Evolutionary conservation across 257 asterid genomes (phyloP), one percentile per base, ranked within the genome.

Genomic region (Misopates orontium): DNA sequence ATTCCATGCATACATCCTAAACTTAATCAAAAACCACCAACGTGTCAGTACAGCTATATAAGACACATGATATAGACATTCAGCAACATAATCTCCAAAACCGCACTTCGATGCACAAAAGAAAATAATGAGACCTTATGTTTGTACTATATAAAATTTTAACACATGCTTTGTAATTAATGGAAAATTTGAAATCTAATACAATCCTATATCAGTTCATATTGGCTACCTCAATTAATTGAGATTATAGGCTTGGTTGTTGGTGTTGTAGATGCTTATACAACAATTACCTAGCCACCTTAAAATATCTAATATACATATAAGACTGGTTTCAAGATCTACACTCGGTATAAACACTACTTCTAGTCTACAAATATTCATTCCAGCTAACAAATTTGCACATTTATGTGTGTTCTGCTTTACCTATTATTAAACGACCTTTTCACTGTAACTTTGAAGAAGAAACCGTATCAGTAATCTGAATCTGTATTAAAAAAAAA

Each of bases 401-500:
- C 16, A 20, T 50, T 56, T 55, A 54, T 32, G 14, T 21, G 62
- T 5, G 44, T 61, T 3, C 42, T 53, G 24, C 20, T 32, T 8
- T 48, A 12, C 51, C 19, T 55, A 25, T 25, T 47, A 16, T 41
- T 18, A 28, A 21, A 39, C 4, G 0, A 48, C 23, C 56, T 45
- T 47, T 23, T 8, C 23, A 54, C 5, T 42, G 13, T 21, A 56
- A n/a, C 44, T 14, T 56, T 17, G 2, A 23, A 9, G 11, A 56
- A 23, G 14, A 36, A 63, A 18, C 16, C 22, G 56, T 52, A 24
- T 40, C 21, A 53, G 7, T 64, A 21, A 52, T 21, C 31, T 25
- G 49, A 58, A 63, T 53, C 59, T 10, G 31, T 41, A 66, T 19
- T 42, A 45, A 42, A 49, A 24, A 49, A 45, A 42, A 49, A 24